A percentile compares a stretch with the other conserved stretches of the same genome.
These are phyloP conservation scores for Berkeleyomyces basicola DNA, from an alignment of 2,329 filamentous ascomycete species.

Conservation along the genomic window DNA sequence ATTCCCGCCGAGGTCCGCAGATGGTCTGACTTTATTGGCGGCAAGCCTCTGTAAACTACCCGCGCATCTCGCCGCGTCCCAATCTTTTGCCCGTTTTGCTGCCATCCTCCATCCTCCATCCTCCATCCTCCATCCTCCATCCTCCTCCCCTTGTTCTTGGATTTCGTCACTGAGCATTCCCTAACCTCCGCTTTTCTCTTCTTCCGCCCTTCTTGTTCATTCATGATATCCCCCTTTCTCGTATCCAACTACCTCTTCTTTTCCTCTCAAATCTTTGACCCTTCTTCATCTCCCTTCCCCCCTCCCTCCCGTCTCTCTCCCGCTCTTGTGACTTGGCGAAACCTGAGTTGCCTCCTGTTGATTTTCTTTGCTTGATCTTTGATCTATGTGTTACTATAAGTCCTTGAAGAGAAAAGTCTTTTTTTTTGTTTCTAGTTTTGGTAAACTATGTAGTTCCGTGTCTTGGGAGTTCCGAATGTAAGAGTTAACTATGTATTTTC, in stretches of 20 bases:
- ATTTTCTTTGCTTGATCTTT: background rate
- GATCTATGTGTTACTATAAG: background rate
- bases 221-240: constrained; percentile 4
- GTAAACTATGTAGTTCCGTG: background rate
- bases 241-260: background rate
- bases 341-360: background rate
- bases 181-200: background rate
- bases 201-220: background rate
- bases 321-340: background rate
- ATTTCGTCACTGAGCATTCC: background rate
- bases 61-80: background rate
- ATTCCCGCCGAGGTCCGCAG: constrained; percentile 81
- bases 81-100: background rate
- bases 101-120: background rate
- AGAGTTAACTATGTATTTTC: background rate
- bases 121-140: background rate
- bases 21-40: constrained; percentile 91
- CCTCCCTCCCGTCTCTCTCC: background rate
- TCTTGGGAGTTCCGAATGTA: background rate
- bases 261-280: background rate
- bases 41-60: constrained; percentile 54
- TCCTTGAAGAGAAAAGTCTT: background rate
- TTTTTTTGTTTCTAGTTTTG: background rate
- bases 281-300: background rate
- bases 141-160: background rate